Evolutionary conservation across 768 basidiomycete genomes (phyloP).

Genomic region (Rhodotorula toruloides): DNA sequence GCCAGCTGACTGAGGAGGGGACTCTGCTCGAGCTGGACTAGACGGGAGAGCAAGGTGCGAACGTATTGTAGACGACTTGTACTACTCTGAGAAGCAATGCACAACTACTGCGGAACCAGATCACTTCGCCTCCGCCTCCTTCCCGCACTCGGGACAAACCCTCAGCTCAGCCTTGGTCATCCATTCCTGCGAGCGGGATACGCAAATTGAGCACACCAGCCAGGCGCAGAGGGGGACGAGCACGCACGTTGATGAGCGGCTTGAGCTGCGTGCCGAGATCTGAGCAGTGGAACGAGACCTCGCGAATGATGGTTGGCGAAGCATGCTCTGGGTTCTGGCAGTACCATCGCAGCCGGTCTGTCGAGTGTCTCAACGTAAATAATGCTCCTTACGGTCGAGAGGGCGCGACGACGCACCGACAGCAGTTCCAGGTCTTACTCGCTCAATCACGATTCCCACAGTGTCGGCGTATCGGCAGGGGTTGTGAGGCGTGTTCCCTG

Average conservation of each 20-base stretch:
- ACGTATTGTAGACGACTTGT: background rate
- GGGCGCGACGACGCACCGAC: conserved; percentile 55
- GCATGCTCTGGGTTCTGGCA: conserved; percentile 60
- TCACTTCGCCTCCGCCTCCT: conserved; percentile 59
- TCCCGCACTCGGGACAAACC: conserved; percentile 67
- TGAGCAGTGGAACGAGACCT: conserved; percentile 78
- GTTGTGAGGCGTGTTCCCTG: conserved; percentile 94
- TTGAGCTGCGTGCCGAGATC: conserved; percentile 92
- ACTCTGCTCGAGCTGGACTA: conserved; percentile 29
- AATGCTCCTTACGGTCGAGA: background rate
- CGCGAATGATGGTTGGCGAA: conserved; percentile 68
- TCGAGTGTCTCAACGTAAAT: too few species aligned
- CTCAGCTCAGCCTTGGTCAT: conserved; percentile 61
- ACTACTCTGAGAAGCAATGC: background rate
- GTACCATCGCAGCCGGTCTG: conserved; percentile 91
- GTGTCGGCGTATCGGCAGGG: conserved; percentile 86
- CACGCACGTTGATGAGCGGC: conserved; percentile 61
- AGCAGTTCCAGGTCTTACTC: conserved; percentile 67
- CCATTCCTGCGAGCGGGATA: conserved; percentile 56
- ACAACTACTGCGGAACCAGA: too few species aligned
- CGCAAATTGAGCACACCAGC: rapidly evolving
- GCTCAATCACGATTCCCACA: conserved; percentile 84
- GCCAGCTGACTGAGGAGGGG: conserved; percentile 67
- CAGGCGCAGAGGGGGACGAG: background rate
- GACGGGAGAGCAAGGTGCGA: background rate